Evolutionary conservation across 2,329 filamentous ascomycete genomes (phyloP), one percentile per base, ranked within the genome.

Genomic region (Elsinoe perseae): DNA sequence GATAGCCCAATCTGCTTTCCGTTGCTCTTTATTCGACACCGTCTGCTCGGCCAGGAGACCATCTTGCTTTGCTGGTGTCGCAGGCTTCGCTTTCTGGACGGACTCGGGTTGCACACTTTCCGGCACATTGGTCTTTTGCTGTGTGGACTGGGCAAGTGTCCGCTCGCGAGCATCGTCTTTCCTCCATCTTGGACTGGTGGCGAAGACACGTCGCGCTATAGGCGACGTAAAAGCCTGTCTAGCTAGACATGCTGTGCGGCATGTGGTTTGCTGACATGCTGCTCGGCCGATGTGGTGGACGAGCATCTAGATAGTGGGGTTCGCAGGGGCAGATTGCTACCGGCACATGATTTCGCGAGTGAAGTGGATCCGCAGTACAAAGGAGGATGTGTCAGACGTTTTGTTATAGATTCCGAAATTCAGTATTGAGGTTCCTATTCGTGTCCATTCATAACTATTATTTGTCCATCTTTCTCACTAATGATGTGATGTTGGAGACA

Each of bases 1-100:
- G 63, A 98, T 98, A 48, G 91, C 91, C 92, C 92, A 96, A 68
- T 98, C 93, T 7, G 91, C 92, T 73, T 91, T 95, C 64, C 93
- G 83, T 78, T 98, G 95, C 73, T 96, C 89, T 64, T 91, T 84
- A 18, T 83, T 85, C 52, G 82, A 83, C 66, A 81, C 68, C 1
- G 82, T 84, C 59, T 86, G 79, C 66, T 86, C 77, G 10, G 79
- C 73, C 18, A 87, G 80, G 42, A 91, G 71, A 27, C 81, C 77
- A 63, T 85, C 83, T 58, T 66, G 64, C 61, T 72, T 72, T 20
- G 64, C 64, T 10, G 62, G 59, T 14, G 60, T 57, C 6, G 66
- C 62, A 27, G 64, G 64, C 61, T 62, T 65, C 59, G 61, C 62
- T 59, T 59, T 68, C 58, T 66, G 61, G n/a, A 68, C 63, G 36